phyloP scores from a whole-genome alignment of 2,329 filamentous ascomycete species.

The Cordyceps farinosa region DNA sequence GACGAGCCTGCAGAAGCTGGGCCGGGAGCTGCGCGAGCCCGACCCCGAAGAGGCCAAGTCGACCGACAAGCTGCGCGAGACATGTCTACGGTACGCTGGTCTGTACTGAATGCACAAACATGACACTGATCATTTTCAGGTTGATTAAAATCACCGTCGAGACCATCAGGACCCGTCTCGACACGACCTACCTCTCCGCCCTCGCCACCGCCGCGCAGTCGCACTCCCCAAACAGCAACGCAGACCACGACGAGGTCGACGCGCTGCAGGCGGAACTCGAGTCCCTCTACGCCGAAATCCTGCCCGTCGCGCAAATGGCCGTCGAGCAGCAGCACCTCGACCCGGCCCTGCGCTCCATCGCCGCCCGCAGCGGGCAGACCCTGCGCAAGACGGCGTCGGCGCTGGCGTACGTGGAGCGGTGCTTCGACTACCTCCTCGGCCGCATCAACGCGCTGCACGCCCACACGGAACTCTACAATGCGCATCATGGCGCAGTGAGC shows the following conservation, averaged over 20 bases:
- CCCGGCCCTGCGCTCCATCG: conserved; percentile 50
- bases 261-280: conserved; percentile 62
- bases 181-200: conserved; percentile 52
- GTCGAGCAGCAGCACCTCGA: conserved; percentile 64
- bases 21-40: conserved; percentile 55
- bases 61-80: conserved; percentile 56
- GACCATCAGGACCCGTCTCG: conserved; percentile 50
- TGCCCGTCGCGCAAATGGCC: conserved; percentile 68
- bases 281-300: conserved; percentile 65
- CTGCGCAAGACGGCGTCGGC: conserved; percentile 45
- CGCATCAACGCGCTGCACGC: conserved; percentile 41
- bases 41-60: conserved; percentile 50
- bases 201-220: conserved; percentile 31
- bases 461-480: conserved; percentile 43
- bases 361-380: conserved; percentile 41
- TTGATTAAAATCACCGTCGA: conserved; percentile 57
- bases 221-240: conserved; percentile 22
- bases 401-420: conserved; percentile 50
- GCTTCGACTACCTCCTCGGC: conserved; percentile 48
- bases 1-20: conserved; percentile 62
- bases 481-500: conserved; percentile 40
- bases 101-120: not conserved
- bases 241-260: conserved; percentile 40
- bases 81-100: conserved; percentile 46
- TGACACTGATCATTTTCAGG: conserved; percentile 27